Conservation (phyloP, 768 basidiomycete species). For the Hirschioporus abietinus region DNA sequence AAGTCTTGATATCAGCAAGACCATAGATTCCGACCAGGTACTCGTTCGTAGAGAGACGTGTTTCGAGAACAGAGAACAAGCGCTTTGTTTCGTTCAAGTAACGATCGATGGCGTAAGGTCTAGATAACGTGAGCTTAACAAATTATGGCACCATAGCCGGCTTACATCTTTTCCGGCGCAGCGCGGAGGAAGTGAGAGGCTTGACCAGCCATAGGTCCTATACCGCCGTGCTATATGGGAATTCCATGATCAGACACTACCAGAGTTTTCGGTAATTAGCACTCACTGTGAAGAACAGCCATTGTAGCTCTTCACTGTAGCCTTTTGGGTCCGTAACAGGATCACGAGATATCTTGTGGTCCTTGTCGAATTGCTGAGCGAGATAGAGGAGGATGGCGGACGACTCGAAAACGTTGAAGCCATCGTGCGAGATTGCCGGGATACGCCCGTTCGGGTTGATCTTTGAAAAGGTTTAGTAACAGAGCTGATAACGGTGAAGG, state of each 20-base stretch:
- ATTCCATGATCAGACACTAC: not conserved
- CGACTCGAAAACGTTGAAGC: slow-evolving; percentile 70
- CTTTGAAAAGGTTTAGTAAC: slow-evolving; percentile 12
- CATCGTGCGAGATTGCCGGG: slow-evolving; percentile 52
- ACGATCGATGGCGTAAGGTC: slow-evolving; percentile 38
- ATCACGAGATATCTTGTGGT: slow-evolving; percentile 64
- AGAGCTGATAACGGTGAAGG: not conserved
- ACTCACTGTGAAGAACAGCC: slow-evolving; percentile 77
- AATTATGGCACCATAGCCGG: no score
- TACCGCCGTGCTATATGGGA: slow-evolving; percentile 57
- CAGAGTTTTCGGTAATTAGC: not conserved
- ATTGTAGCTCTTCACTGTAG: slow-evolving; percentile 71
- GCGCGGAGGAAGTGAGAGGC: not conserved
- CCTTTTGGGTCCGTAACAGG: slow-evolving; percentile 47
- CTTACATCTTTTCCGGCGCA: not conserved
- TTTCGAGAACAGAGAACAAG: slow-evolving; percentile 78
- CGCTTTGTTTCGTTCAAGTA: slow-evolving; percentile 80
- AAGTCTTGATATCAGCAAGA: slow-evolving; percentile 67
- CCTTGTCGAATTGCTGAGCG: slow-evolving; percentile 72
- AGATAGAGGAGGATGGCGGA: slow-evolving; percentile 82
- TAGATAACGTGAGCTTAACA: not conserved
- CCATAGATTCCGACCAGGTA: slow-evolving; percentile 71
- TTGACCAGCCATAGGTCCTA: slow-evolving; percentile 90
- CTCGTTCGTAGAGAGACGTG: slow-evolving; percentile 61
- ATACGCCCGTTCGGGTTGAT: slow-evolving; percentile 70